Percentiles rank a stretch among this genome's conserved stretches.
phyloP scores from a whole-genome alignment of 306 rosid species.

The Fragaria vesca region DNA sequence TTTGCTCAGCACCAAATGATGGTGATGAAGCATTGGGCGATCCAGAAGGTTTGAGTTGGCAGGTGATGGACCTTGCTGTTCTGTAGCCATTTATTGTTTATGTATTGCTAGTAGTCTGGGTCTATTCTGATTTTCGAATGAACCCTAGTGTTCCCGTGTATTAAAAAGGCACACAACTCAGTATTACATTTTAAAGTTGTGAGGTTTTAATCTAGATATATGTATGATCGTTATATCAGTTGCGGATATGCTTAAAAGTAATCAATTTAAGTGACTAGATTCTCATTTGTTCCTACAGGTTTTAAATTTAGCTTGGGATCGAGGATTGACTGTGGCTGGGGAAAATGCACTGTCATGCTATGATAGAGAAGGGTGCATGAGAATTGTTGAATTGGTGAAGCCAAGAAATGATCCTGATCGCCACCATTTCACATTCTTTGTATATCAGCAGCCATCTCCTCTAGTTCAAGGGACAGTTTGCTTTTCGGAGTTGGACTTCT shows the following conservation, averaged over 20 bases:
- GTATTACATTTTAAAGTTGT: not conserved
- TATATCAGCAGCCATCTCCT: slow-evolving; percentile 68
- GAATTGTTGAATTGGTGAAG: slow-evolving; percentile 78
- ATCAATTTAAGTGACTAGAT: slow-evolving; percentile 6
- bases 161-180: not conserved
- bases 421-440: slow-evolving; percentile 74
- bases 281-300: slow-evolving; percentile 42
- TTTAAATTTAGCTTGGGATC: slow-evolving; percentile 85
- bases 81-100: slow-evolving; percentile 11
- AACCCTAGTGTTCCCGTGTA: slow-evolving; percentile 13
- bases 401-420: slow-evolving; percentile 90
- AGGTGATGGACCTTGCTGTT: slow-evolving; percentile 46
- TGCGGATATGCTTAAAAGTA: slow-evolving; percentile 11
- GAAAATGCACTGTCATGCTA: slow-evolving; percentile 76
- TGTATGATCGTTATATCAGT: not conserved
- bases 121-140: not conserved
- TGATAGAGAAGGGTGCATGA: slow-evolving; percentile 74
- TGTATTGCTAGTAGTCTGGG: slow-evolving; percentile 16
- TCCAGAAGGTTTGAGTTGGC: slow-evolving; percentile 93
- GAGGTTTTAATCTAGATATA: not conserved
- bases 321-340: slow-evolving; percentile 71
- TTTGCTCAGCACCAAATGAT: slow-evolving; percentile 69
- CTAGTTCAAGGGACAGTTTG: slow-evolving; percentile 66
- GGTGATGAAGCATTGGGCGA: slow-evolving; percentile 72
- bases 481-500: slow-evolving; percentile 73